Conservation (phyloP, 2,329 filamentous ascomycete genomes). For the Cytospora leucostoma region DNA sequence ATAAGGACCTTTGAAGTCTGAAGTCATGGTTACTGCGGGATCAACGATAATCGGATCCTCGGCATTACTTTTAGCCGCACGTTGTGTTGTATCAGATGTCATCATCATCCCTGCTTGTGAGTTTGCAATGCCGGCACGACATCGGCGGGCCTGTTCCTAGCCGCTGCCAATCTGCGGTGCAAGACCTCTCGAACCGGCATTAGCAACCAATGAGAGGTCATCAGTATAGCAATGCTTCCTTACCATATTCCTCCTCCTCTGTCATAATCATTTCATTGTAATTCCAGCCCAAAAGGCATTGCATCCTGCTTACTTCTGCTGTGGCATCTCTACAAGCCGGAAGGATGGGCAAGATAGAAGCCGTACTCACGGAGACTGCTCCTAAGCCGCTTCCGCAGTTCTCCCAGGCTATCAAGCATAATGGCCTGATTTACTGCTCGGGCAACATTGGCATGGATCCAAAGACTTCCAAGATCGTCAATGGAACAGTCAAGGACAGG, state of each 20-base stretch:
- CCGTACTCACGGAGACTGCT: conserved; percentile 49
- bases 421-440: conserved; percentile 72
- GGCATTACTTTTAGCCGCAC: neutral
- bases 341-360: conserved; percentile 30
- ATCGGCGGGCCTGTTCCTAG: conserved; percentile 13
- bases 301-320: neutral
- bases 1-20: too few relatives aligned
- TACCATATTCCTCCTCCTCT: too few relatives aligned
- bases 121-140: conserved; percentile 13
- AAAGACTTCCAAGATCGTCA: conserved; percentile 53
- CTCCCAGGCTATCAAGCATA: conserved; percentile 62
- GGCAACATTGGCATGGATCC: conserved; percentile 62
- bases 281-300: neutral
- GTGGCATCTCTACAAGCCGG: neutral
- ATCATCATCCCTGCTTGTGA: neutral
- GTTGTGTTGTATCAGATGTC: neutral
- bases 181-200: neutral
- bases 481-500: conserved; percentile 57
- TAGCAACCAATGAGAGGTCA: neutral
- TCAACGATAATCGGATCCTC: too few relatives aligned
- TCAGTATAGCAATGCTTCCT: too few relatives aligned
- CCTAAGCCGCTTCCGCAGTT: conserved; percentile 57
- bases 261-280: neutral
- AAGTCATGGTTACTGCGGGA: too few relatives aligned
- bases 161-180: neutral